Conservation (phyloP, 495 filamentous ascomycete genomes). For the Podospora pseudocomata region DNA sequence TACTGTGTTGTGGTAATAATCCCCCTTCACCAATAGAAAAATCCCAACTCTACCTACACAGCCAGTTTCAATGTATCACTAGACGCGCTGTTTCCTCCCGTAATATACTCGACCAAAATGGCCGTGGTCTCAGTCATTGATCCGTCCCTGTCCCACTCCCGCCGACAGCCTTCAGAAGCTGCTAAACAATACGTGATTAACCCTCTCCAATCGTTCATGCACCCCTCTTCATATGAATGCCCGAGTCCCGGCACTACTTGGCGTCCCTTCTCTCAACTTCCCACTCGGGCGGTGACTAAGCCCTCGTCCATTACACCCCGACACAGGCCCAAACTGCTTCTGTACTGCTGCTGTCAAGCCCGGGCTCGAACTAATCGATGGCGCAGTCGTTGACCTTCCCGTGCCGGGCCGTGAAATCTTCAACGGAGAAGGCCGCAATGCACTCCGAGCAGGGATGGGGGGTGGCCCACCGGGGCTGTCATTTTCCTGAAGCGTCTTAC, state of each 20-base stretch:
- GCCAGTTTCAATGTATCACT: background rate
- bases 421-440: constrained; percentile 25
- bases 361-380: constrained; percentile 34
- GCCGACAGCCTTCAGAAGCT: background rate
- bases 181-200: background rate
- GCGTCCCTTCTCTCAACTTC: background rate
- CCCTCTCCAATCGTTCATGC: background rate
- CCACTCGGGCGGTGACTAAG: background rate
- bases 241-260: background rate
- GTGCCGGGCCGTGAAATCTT: constrained; percentile 15
- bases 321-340: constrained; percentile 32
- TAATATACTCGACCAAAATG: background rate
- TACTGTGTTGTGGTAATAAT: background rate
- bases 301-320: background rate
- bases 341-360: constrained; percentile 35
- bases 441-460: constrained; percentile 29
- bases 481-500: constrained; percentile 11
- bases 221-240: background rate
- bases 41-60: background rate
- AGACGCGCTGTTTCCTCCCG: background rate
- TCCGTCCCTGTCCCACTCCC: background rate
- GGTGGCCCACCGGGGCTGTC: constrained; percentile 15
- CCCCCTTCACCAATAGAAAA: background rate
- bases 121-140: background rate
- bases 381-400: constrained; percentile 4